phyloP scores from a whole-genome alignment of 2,329 filamentous ascomycete species.

The Aspergillus melleus region DNA sequence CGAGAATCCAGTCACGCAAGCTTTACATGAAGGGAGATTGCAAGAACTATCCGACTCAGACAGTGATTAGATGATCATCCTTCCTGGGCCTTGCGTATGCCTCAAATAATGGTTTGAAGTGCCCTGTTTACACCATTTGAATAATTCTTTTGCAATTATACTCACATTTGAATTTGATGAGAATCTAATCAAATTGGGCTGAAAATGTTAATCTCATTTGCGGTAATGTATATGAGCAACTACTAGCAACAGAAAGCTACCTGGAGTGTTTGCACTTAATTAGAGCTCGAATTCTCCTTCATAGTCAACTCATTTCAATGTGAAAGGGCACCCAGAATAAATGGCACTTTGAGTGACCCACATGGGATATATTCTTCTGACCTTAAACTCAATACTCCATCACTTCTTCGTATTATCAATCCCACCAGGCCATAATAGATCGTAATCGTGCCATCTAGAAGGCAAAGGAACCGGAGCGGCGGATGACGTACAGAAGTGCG shows the following conservation, averaged over 20 bases:
- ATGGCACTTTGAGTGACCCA: too few relatives aligned
- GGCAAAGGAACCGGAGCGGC: neutral
- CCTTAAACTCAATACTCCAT: too few relatives aligned
- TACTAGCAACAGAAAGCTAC: too few relatives aligned
- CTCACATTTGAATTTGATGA: neutral
- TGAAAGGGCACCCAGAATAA: too few relatives aligned
- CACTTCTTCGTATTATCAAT: too few relatives aligned
- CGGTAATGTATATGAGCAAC: neutral
- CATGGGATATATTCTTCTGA: too few relatives aligned
- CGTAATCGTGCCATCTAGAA: neutral
- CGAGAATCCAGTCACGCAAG: conserved; percentile 74
- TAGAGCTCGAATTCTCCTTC: too few relatives aligned
- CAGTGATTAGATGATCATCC: conserved; percentile 26
- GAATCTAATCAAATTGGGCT: neutral
- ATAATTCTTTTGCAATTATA: neutral
- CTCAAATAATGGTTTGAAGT: neutral
- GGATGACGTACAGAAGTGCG: conserved; percentile 20
- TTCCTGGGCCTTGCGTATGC: neutral
- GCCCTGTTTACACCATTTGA: neutral
- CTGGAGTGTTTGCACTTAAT: too few relatives aligned
- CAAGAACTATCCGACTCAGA: conserved; percentile 65
- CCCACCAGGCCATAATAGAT: too few relatives aligned
- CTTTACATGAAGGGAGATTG: conserved; percentile 68
- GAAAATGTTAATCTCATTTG: neutral
- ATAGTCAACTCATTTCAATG: too few relatives aligned